Conservation (phyloP, 305 asterid genomes). For the Nicotiana rustica region DNA sequence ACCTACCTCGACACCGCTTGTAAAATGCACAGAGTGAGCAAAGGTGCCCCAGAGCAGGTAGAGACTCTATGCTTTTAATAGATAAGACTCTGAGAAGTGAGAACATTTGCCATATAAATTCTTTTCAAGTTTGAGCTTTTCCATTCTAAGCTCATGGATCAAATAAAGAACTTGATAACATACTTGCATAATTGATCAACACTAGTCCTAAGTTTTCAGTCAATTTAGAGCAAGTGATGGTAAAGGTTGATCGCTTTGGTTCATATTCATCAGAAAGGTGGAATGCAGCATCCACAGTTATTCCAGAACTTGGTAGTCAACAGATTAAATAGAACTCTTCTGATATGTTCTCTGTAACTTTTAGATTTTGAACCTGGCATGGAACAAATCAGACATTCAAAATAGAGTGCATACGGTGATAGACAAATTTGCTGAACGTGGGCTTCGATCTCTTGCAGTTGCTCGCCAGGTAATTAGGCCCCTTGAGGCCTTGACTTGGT, state of each 20-base stretch:
- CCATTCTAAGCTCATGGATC: neutral
- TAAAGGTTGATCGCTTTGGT: neutral
- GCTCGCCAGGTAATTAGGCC: constrained; percentile 66
- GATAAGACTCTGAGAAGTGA: neutral
- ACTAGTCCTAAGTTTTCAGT: neutral
- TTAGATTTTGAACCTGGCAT: constrained; percentile 43
- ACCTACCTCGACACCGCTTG: constrained; percentile 76
- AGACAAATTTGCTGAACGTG: constrained; percentile 87
- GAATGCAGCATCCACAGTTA: neutral
- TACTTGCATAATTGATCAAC: neutral
- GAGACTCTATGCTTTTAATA: neutral
- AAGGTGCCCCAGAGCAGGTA: constrained; percentile 96
- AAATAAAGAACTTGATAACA: neutral
- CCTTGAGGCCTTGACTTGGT: neutral
- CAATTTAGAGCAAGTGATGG: neutral
- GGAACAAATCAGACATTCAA: constrained; percentile 53
- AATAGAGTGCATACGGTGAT: constrained; percentile 66
- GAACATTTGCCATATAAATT: neutral
- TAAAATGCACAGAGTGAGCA: constrained; percentile 84
- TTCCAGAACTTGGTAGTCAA: neutral
- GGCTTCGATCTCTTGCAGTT: constrained; percentile 81
- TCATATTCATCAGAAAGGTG: neutral
- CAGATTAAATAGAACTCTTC: neutral
- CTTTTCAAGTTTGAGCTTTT: neutral
- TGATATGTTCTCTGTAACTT: neutral